phyloP scores from a whole-genome alignment of 805 yeast genomes.

The Ogataea polymorpha region DNA sequence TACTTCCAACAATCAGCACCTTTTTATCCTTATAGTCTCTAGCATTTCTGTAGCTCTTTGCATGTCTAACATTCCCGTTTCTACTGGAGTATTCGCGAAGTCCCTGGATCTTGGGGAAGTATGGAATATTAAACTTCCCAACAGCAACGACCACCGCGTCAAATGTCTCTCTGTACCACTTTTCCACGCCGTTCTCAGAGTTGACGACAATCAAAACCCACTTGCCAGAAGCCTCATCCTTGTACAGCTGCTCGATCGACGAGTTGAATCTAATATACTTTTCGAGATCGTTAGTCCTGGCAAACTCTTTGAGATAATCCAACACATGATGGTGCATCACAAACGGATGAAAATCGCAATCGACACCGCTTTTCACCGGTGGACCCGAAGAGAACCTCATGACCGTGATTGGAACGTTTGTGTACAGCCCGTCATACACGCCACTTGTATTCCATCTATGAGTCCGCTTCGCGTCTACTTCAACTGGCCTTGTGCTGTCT shows the following conservation, averaged over 20 bases:
- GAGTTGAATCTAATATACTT: conserved; percentile 35
- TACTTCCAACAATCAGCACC: conserved; percentile 35
- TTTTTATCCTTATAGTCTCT: conserved; percentile 29
- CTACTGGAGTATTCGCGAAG: conserved; percentile 30
- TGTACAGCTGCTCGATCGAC: conserved; percentile 32
- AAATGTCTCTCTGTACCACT: conserved; percentile 40
- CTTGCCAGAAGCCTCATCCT: conserved; percentile 11
- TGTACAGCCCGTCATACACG: conserved; percentile 36
- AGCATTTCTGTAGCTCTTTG: conserved; percentile 30
- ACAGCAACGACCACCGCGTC: conserved; percentile 41
- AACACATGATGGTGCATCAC: conserved; percentile 21
- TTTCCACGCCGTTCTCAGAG: conserved; percentile 17
- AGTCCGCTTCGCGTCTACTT: conserved; percentile 7
- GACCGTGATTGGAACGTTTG: conserved; percentile 39
- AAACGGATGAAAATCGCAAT: conserved; percentile 19
- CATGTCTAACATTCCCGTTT: conserved; percentile 31
- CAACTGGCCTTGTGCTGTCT: neutral
- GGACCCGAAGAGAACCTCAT: conserved; percentile 37
- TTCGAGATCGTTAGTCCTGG: conserved; percentile 27
- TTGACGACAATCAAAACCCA: conserved; percentile 4
- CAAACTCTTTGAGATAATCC: conserved; percentile 20
- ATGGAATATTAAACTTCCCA: conserved; percentile 42
- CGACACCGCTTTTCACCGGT: conserved; percentile 14
- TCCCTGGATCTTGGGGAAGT: conserved; percentile 35
- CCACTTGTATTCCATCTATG: conserved; percentile 36